Conservation (phyloP, 2,329 filamentous ascomycete genomes). For the Epichloe brachyelytri region DNA sequence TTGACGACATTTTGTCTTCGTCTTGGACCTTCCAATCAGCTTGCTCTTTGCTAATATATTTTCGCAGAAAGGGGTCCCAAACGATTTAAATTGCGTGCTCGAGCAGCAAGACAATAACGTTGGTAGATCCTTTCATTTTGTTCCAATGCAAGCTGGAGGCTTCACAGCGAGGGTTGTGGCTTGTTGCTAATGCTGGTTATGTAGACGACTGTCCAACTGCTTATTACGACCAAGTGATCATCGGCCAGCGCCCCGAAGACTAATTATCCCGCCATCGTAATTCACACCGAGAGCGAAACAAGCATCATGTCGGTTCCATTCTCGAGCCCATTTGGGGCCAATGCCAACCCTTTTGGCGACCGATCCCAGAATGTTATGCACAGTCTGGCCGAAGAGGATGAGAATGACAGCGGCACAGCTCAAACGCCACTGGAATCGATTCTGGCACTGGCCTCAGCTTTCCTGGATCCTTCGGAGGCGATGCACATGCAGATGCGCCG, state of each 20-base stretch:
- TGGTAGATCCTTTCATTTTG: background rate
- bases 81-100: background rate
- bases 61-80: background rate
- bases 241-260: background rate
- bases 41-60: background rate
- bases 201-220: background rate
- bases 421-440: slow-evolving; percentile 18
- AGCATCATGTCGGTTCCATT: slow-evolving; percentile 60
- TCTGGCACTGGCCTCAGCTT: slow-evolving; percentile 38
- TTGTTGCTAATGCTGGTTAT: background rate
- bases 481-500: slow-evolving; percentile 33
- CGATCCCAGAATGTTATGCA: slow-evolving; percentile 30
- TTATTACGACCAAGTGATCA: background rate
- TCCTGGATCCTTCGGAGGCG: slow-evolving; percentile 40
- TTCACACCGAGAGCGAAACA: background rate
- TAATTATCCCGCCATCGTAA: background rate
- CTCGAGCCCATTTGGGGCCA: slow-evolving; percentile 56
- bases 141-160: background rate
- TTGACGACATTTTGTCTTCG: background rate
- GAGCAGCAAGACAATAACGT: background rate
- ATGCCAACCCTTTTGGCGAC: slow-evolving; percentile 59
- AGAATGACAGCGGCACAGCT: slow-evolving; percentile 60
- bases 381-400: slow-evolving; percentile 68
- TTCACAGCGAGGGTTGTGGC: background rate
- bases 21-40: background rate